Conservation (phyloP, 441 rosid genomes). For the Gossypium laxum region DNA sequence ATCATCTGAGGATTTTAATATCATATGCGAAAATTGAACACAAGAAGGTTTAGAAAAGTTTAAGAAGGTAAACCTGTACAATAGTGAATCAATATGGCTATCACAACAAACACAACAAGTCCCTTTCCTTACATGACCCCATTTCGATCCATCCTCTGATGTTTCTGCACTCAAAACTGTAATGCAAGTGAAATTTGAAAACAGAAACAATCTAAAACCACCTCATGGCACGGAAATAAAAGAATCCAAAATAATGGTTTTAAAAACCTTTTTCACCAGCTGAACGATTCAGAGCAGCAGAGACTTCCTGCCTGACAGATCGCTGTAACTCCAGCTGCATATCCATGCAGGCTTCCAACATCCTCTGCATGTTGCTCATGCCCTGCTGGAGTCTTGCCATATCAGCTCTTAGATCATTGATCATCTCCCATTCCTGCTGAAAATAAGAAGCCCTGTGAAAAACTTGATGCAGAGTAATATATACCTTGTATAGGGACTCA, state of each 20-base stretch:
- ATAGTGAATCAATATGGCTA: constrained; percentile 78
- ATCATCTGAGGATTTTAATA: not conserved
- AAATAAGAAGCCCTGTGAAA: constrained; percentile 6
- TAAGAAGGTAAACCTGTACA: constrained; percentile 57
- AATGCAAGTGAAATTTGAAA: not conserved
- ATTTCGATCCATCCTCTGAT: constrained; percentile 75
- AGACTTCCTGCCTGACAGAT: constrained; percentile 95
- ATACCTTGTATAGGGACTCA: not conserved
- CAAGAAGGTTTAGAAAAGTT: not conserved
- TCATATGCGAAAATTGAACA: not conserved
- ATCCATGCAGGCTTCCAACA: constrained; percentile 96
- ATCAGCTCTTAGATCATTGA: constrained; percentile 82
- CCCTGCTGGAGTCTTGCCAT: constrained; percentile 92
- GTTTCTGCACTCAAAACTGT: constrained; percentile 62
- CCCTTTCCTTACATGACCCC: constrained; percentile 86
- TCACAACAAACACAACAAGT: constrained; percentile 95
- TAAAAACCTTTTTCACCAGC: constrained; percentile 55
- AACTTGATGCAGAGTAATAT: not conserved
- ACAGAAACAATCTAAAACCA: not conserved
- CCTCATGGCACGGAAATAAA: not conserved
- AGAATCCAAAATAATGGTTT: not conserved
- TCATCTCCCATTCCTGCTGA: constrained; percentile 86
- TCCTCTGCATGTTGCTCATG: constrained; percentile 97
- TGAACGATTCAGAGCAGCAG: constrained; percentile 83
- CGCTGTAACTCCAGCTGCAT: constrained; percentile 97